Conservation (phyloP, 2,329 filamentous ascomycete species). For the Lasiodiplodia sp. region DNA sequence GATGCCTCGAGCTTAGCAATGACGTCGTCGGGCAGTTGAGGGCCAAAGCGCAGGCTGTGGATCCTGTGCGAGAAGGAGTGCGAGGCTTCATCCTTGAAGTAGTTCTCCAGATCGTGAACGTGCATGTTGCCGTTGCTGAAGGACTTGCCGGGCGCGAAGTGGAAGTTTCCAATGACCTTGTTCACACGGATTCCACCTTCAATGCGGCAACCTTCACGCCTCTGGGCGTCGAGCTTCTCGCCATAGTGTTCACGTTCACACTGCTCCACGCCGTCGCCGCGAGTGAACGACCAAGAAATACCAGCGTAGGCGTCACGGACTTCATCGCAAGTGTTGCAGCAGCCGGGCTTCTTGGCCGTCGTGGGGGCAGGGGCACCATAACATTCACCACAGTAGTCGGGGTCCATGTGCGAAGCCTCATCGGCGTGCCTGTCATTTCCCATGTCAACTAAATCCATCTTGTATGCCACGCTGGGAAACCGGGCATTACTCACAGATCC, state of each 20-base stretch:
- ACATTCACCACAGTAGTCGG: constrained; percentile 90
- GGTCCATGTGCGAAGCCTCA: constrained; percentile 80
- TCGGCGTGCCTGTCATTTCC: constrained; percentile 63
- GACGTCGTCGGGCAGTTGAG: constrained; percentile 80
- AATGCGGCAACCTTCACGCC: constrained; percentile 91
- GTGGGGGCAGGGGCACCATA: constrained; percentile 81
- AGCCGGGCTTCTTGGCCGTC: constrained; percentile 79
- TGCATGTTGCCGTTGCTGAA: constrained; percentile 98
- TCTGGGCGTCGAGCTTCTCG: constrained; percentile 85
- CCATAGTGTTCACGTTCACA: constrained; percentile 94
- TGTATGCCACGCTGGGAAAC: background rate
- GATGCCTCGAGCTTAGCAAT: constrained; percentile 62
- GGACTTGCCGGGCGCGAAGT: constrained; percentile 92
- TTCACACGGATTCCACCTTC: constrained; percentile 93
- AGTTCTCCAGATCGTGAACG: constrained; percentile 96
- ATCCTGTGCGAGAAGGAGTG: constrained; percentile 92
- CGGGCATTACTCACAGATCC: constrained; percentile 44
- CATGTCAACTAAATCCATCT: constrained; percentile 13
- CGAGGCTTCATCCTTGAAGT: constrained; percentile 75
- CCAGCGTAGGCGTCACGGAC: constrained; percentile 92
- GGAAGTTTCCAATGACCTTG: constrained; percentile 99
- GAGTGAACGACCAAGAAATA: constrained; percentile 91
- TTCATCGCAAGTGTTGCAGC: constrained; percentile 97
- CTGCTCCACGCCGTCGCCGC: constrained; percentile 91
- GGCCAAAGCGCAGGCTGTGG: constrained; percentile 90